Evolutionary conservation across 1,139 yeast species (phyloP).

Genomic region (Nadsonia commutata): DNA sequence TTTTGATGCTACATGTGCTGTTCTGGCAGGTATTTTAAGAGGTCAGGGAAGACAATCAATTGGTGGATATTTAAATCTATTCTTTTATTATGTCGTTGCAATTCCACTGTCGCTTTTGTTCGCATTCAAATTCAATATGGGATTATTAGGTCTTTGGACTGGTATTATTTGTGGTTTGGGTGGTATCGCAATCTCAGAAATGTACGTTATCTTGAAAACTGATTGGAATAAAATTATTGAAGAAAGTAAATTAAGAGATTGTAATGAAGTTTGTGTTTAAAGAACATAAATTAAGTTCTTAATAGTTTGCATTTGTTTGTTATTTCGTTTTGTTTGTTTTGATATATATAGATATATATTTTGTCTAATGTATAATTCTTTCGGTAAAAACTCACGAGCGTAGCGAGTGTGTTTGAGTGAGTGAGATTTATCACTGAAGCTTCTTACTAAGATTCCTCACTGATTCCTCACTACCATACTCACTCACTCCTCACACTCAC

Average conservation of each 20-base stretch:
- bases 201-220: conserved; percentile 8
- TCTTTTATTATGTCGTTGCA: conserved; percentile 58
- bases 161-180: conserved; percentile 52
- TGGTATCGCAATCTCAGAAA: conserved; percentile 24
- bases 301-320: no score
- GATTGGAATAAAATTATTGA: conserved; percentile 34
- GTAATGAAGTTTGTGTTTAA: conserved; percentile 1
- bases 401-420: no score
- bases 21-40: conserved; percentile 69
- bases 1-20: conserved; percentile 69
- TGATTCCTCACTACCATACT: no score
- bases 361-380: background rate
- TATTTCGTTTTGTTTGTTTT: background rate
- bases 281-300: no score
- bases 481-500: no score
- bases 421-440: no score
- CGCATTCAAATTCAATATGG: conserved; percentile 39
- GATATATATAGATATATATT: background rate
- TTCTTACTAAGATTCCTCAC: no score
- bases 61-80: conserved; percentile 66
- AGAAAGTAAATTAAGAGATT: conserved; percentile 12
- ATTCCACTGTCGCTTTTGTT: conserved; percentile 58
- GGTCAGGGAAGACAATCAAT: conserved; percentile 80
- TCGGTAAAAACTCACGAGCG: no score
- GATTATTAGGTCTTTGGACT: conserved; percentile 64